Evolutionary conservation across 1,284 basidiomycete genomes (phyloP).

Genomic region (Cryptococcus sp.): DNA sequence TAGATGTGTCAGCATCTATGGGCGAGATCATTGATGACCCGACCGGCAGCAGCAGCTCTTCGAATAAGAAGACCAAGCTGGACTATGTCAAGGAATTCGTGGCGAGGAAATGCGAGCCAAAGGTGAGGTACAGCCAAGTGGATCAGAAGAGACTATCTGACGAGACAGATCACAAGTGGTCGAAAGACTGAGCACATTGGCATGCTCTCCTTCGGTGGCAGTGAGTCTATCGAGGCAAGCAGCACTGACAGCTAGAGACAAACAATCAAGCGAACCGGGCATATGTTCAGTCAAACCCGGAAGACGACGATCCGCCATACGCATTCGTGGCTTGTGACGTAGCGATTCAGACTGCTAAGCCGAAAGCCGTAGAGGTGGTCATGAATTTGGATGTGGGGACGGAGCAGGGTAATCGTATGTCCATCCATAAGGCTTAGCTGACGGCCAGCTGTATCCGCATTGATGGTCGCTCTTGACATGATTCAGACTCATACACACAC

Average conservation of each 20-base stretch:
- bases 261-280: conserved; percentile 63
- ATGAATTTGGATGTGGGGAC: conserved; percentile 58
- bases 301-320: conserved; percentile 53
- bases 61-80: conserved; percentile 66
- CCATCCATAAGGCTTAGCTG: neutral
- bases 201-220: conserved; percentile 75
- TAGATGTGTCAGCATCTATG: conserved; percentile 87
- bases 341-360: conserved; percentile 69
- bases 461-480: conserved; percentile 80
- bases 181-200: conserved; percentile 89
- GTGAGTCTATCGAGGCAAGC: conserved; percentile 47
- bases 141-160: neutral
- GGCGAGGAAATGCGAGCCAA: conserved; percentile 81
- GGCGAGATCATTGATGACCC: conserved; percentile 60
- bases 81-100: conserved; percentile 79
- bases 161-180: conserved; percentile 70
- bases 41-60: conserved; percentile 53
- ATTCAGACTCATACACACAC: conserved; percentile 53
- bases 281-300: conserved; percentile 28
- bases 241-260: conserved; percentile 55
- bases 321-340: conserved; percentile 73
- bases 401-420: conserved; percentile 40
- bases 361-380: conserved; percentile 68
- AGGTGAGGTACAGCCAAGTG: conserved; percentile 54
- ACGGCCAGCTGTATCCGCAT: conserved; percentile 69